A percentile compares a stretch with the other conserved stretches of the same genome.
Conservation (phyloP, 177 flowering plant genomes). For the Vitis hybrid region DNA sequence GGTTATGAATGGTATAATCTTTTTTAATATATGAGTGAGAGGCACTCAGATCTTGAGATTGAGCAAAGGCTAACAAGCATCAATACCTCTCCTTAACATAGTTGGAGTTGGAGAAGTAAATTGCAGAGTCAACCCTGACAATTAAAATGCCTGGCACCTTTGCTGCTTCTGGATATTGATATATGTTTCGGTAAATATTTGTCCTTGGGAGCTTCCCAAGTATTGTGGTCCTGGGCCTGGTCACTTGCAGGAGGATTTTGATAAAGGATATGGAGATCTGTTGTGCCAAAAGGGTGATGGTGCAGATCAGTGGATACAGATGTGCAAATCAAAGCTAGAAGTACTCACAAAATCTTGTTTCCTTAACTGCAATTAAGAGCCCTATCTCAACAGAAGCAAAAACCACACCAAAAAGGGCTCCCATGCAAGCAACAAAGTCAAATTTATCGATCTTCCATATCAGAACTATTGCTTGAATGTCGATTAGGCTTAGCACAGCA, state of each 20-base stretch:
- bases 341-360: neutral
- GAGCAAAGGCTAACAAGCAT: too few relatives aligned
- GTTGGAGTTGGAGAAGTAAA: conserved; percentile 44
- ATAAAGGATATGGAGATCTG: conserved; percentile 89
- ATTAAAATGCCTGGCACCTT: conserved; percentile 41
- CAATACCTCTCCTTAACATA: conserved; percentile 36
- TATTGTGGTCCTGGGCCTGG: conserved; percentile 49
- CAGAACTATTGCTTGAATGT: conserved; percentile 63
- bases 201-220: conserved; percentile 46
- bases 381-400: conserved; percentile 85
- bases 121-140: conserved; percentile 39
- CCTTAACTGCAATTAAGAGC: conserved; percentile 82
- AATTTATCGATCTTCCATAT: conserved; percentile 88
- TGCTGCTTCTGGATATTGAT: conserved; percentile 28
- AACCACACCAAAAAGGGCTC: conserved; percentile 93
- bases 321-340: too few relatives aligned
- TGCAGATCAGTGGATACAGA: too few relatives aligned
- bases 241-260: conserved; percentile 88
- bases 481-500: conserved; percentile 77
- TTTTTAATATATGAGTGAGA: too few relatives aligned
- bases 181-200: conserved; percentile 29
- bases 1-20: too few relatives aligned
- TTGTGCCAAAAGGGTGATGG: neutral
- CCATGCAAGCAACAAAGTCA: conserved; percentile 90
- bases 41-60: too few relatives aligned